Base-by-base conservation (phyloP, 2,329 filamentous ascomycete species). In the Ceratocystis eucalypticola region DNA sequence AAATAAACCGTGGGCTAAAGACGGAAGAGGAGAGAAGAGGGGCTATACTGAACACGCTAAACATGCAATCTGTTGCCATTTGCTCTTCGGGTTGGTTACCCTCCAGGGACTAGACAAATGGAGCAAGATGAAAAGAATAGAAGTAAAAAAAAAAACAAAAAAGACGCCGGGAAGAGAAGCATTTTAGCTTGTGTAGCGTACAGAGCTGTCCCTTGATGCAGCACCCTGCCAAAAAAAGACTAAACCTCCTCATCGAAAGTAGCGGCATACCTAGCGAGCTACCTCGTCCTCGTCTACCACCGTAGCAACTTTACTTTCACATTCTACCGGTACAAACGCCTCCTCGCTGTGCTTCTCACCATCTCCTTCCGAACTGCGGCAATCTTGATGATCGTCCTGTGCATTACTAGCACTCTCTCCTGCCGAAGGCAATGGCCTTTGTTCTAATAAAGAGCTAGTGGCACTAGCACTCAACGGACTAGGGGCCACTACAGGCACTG, bases 271-370 rank as follows among this genome's bases (percentile, higher is more conserved):
- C 55, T 59, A 59, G 55, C 71, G 8, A 71, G 55, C 55, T 33
- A 59, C 15, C 55, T 59, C 64, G 20, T 65, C 64, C 33, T 55
- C 75, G 65, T 81, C 79, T 69, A 80, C 78, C 5, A 82, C 75
- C 3, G 79, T 80, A 10, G 74, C 79, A 3, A 77, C 77, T 67
- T 72, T 79, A 1, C 73, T 77, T 69, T 79, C 81, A 6, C 59
- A 7, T 33, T 66, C 64, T 30, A 22, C 41, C 12, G 37, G 10
- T 17, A n/a, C 46, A 20, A 22, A 53, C 33, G 22, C 28, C 30
- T 28, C 48, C 28, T 46, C 76, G 76, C 70, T 80, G 7, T 59
- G 22, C 64, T 65, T 80, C 5, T 69, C 69, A 15, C 63, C 46
- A 30, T 65, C 45, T 44, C 48, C 5, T 67, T 67, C 53, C 69